phyloP scores from a whole-genome alignment of 345 rosid genomes.

The Excoecaria agallocha region DNA sequence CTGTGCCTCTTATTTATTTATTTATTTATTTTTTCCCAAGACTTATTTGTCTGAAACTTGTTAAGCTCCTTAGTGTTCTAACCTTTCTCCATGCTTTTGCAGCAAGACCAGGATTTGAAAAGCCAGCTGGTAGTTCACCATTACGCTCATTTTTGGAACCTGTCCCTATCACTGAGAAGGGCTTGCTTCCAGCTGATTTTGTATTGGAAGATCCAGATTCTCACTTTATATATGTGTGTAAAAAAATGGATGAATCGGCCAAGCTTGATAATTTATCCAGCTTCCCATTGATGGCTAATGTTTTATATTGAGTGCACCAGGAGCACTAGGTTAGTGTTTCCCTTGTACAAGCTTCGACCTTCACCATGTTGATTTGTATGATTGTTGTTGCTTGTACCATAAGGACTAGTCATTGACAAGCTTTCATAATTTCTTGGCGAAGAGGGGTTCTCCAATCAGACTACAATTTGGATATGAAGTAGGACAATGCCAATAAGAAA shows the following conservation, averaged over 20 bases:
- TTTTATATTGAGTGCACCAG: slow-evolving; percentile 18
- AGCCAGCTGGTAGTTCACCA: slow-evolving; percentile 42
- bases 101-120: slow-evolving; percentile 86
- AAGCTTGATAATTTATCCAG: slow-evolving; percentile 31
- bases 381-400: slow-evolving; percentile 19
- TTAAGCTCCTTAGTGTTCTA: not conserved
- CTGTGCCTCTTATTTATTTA: not conserved
- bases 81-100: slow-evolving; percentile 25
- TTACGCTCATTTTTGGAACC: slow-evolving; percentile 59
- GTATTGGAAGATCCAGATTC: slow-evolving; percentile 88
- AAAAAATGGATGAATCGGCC: slow-evolving; percentile 41
- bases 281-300: slow-evolving; percentile 41
- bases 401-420: slow-evolving; percentile 15
- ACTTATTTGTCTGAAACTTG: not conserved
- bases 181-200: slow-evolving; percentile 61
- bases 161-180: slow-evolving; percentile 57
- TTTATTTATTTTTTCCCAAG: not conserved
- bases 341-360: slow-evolving; percentile 17
- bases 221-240: slow-evolving; percentile 82
- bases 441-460: not conserved
- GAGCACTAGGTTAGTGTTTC: slow-evolving; percentile 6
- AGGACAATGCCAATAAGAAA: slow-evolving; percentile 5
- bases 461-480: not conserved
- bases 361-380: slow-evolving; percentile 8
- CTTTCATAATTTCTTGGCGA: slow-evolving; percentile 11